phyloP scores from a whole-genome alignment of 1,284 basidiomycete species.

The Rhodotorula sp. region DNA sequence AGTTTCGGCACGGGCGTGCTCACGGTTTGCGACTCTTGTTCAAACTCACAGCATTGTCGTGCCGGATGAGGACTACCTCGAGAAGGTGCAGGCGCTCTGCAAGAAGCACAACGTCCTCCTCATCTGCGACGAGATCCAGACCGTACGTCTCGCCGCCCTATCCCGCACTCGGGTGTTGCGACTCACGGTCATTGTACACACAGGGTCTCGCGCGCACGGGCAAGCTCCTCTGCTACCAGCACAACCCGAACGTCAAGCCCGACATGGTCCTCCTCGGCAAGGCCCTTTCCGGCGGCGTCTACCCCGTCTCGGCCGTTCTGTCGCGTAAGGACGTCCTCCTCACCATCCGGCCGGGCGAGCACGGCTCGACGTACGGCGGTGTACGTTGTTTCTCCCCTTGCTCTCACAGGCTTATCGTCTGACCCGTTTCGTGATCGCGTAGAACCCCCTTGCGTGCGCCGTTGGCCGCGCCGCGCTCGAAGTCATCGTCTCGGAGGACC shows the following conservation, averaged over 20 bases:
- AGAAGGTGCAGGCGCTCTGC: conserved; percentile 76
- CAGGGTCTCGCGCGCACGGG: conserved; percentile 81
- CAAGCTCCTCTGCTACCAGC: conserved; percentile 81
- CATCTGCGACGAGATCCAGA: conserved; percentile 98
- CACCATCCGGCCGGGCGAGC: conserved; percentile 93
- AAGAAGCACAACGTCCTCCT: conserved; percentile 90
- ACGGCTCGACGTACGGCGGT: conserved; percentile 54
- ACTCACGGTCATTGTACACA: conserved; percentile 45
- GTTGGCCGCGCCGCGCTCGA: conserved; percentile 87
- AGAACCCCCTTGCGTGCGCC: conserved; percentile 94
- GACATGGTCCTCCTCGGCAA: conserved; percentile 94
- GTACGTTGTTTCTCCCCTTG: conserved; percentile 54
- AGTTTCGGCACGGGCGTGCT: too few relatives aligned
- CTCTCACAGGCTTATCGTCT: conserved; percentile 61
- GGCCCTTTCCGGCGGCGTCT: conserved; percentile 89
- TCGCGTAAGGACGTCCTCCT: conserved; percentile 89
- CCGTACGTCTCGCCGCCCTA: conserved; percentile 48
- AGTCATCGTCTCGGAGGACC: conserved; percentile 82
- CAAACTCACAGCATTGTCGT: conserved; percentile 68
- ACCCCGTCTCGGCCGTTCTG: conserved; percentile 84
- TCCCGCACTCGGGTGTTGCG: background rate
- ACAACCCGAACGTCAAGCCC: conserved; percentile 78
- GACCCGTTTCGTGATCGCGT: conserved; percentile 77
- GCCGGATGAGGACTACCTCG: conserved; percentile 85
- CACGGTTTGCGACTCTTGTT: background rate